Evolutionary conservation across 306 rosid species (phyloP).

Genomic region (Prunus mongolica): DNA sequence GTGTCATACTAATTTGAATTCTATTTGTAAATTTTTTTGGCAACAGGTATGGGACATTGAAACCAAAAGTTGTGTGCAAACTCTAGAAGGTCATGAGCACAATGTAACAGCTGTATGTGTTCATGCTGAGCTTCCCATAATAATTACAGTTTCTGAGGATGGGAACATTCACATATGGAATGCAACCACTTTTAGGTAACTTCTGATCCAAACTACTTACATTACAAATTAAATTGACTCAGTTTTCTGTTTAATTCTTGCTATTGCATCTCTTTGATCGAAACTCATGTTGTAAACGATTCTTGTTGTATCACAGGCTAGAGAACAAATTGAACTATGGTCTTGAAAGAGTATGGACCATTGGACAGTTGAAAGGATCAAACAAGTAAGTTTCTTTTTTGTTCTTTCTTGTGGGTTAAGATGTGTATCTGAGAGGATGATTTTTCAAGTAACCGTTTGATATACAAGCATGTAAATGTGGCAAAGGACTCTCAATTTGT

Average conservation of each 20-base stretch:
- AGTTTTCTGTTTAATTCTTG: neutral
- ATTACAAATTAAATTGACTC: neutral
- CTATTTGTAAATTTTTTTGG: neutral
- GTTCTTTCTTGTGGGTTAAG: neutral
- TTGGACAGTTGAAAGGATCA: conserved; percentile 50
- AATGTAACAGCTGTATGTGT: conserved; percentile 47
- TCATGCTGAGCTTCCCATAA: conserved; percentile 49
- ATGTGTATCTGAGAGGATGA: neutral
- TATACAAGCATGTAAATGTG: too few species aligned
- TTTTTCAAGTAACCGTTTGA: too few species aligned
- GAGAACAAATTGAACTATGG: conserved; percentile 32
- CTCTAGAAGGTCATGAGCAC: conserved; percentile 54
- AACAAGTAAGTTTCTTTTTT: conserved; percentile 26
- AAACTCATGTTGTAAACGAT: neutral
- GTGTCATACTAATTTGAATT: neutral
- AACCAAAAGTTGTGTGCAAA: conserved; percentile 33
- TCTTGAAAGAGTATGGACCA: conserved; percentile 63
- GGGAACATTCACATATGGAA: conserved; percentile 47
- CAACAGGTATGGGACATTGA: conserved; percentile 49
- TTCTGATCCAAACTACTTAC: neutral
- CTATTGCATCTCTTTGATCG: neutral
- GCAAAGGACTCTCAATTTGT: too few species aligned
- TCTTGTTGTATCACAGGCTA: conserved; percentile 33
- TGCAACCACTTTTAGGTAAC: conserved; percentile 35
- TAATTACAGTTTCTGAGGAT: conserved; percentile 60